Base-by-base conservation (phyloP, 805 yeast species). In the Candida wancherniae region DNA sequence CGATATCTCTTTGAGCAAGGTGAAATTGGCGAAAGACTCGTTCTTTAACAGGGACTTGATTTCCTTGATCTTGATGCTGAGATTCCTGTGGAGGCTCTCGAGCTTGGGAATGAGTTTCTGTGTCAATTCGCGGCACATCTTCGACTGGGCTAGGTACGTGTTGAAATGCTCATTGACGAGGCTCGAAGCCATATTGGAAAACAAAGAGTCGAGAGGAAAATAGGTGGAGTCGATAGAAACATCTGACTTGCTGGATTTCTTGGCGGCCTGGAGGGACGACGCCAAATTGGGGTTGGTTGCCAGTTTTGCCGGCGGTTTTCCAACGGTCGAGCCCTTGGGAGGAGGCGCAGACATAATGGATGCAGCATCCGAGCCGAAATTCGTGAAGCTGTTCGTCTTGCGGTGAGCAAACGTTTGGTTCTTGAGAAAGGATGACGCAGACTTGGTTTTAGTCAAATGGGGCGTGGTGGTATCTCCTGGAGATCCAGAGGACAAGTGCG, bases 1-100 rank as follows among this genome's bases (percentile, higher is more conserved):
- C 31, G 69, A 69, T 34, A 81, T 71, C 42, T 65, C 70, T 27
- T 48, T 61, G 9, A 55, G 36, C 16, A 65, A 39, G 6, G 53
- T 49, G 12, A 53, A 44, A 38, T 63, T 64, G 15, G 67, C 61
- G 42, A 65, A 65, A 2, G 65, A 52, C 12, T 65, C 70, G 42
- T 65, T 63, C 33, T 55, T 60, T 37, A 65, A 48, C 18, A 63
- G 51, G 5, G 59, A 45, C 44, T 48, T 62, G 41, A 65, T 63
- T 40, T 65, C 71, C 38, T 61, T 63, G 40, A 65, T 65, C 32
- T 65, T 65, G 36, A 44, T 32, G 19, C 54, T 43, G 27, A 65
- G 52, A 38, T 63, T 63, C 33, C 50, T 55, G 29, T 53, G 50
- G 33, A 65, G 43, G 18, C 41, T 47, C 36, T 65, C 69, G 15